Evolutionary conservation across 805 yeast genomes (phyloP).

Genomic region (Candida orba): DNA sequence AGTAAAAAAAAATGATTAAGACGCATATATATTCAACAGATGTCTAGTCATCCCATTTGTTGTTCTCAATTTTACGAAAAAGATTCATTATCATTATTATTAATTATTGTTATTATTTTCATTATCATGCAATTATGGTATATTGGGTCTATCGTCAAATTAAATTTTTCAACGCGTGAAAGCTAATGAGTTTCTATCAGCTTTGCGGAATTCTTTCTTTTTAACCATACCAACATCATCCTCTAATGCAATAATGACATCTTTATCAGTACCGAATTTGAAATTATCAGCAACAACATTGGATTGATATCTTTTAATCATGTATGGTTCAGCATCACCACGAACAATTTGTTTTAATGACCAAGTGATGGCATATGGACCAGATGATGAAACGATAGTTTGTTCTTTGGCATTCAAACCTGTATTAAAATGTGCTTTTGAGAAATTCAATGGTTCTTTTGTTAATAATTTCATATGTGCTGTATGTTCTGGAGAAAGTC

Average conservation of each 20-base stretch:
- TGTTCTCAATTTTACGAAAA: not conserved
- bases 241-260: slow-evolving; percentile 65
- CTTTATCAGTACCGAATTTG: slow-evolving; percentile 62
- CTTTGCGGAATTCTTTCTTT: slow-evolving; percentile 49
- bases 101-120: not conserved
- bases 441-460: slow-evolving; percentile 45
- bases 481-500: slow-evolving; percentile 64
- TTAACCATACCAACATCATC: slow-evolving; percentile 72
- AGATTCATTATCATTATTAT: not conserved
- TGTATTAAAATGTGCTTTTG: slow-evolving; percentile 72
- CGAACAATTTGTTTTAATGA: slow-evolving; percentile 51
- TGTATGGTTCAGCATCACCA: slow-evolving; percentile 49
- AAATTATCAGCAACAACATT: slow-evolving; percentile 72
- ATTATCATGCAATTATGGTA: not conserved
- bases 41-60: not conserved
- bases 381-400: slow-evolving; percentile 68
- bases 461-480: slow-evolving; percentile 50
- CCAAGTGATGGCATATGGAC: slow-evolving; percentile 83
- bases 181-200: slow-evolving; percentile 42
- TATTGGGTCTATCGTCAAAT: not conserved
- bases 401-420: slow-evolving; percentile 60
- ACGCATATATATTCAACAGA: not conserved
- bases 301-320: slow-evolving; percentile 54
- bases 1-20: too few relatives aligned
- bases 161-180: slow-evolving; percentile 11